Conservation (phyloP, 768 basidiomycete species). For the Mycena metata region DNA sequence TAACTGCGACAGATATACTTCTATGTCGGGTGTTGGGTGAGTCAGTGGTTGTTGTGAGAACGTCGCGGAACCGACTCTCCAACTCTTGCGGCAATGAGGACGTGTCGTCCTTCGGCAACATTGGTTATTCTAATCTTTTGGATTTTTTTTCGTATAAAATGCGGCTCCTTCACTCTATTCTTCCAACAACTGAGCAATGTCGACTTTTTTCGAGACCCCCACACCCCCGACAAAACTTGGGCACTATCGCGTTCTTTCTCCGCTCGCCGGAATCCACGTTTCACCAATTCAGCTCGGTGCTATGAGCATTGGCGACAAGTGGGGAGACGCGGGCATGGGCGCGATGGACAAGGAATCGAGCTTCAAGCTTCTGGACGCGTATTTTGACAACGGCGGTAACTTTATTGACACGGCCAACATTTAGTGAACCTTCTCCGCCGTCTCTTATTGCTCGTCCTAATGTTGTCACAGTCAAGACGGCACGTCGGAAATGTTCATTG, state of each 20-base stretch:
- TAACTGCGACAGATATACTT: no score
- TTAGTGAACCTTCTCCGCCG: slow-evolving; percentile 47
- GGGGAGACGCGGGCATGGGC: slow-evolving; percentile 42
- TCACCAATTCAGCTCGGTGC: slow-evolving; percentile 61
- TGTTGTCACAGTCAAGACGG: slow-evolving; percentile 49
- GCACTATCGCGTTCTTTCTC: slow-evolving; percentile 53
- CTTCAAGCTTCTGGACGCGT: slow-evolving; percentile 36
- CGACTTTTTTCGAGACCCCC: slow-evolving; percentile 25
- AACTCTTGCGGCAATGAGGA: neutral
- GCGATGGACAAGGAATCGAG: slow-evolving; percentile 34
- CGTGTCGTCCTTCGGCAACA: slow-evolving; percentile 6
- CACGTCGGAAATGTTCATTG: slow-evolving; percentile 58
- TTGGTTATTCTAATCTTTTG: no score
- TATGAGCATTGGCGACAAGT: slow-evolving; percentile 62
- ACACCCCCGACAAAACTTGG: slow-evolving; percentile 47
- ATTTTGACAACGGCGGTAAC: slow-evolving; percentile 33
- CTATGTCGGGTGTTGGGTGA: no score
- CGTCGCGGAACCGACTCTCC: no score
- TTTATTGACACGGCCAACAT: slow-evolving; percentile 61
- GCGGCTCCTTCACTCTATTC: neutral
- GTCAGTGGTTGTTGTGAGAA: no score
- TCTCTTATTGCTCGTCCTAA: neutral
- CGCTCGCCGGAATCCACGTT: slow-evolving; percentile 57
- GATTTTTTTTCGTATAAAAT: neutral
- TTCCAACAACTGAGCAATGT: neutral